phyloP scores from a whole-genome alignment of 371 early-diverging fungal genomes.

The Lichtheimia hyalospora region DNA sequence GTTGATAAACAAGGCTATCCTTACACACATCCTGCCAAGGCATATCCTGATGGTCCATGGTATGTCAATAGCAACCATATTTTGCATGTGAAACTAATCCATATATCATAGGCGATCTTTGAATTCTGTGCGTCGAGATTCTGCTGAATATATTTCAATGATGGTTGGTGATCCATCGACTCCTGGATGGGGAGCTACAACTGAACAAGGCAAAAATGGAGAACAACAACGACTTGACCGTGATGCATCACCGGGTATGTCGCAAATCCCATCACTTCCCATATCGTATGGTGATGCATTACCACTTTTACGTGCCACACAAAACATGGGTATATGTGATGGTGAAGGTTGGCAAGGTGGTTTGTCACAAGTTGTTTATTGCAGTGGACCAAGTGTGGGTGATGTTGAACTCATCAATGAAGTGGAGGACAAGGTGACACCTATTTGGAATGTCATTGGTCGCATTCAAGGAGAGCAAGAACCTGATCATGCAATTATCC shows the following conservation, averaged over 20 bases:
- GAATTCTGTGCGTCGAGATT: slow-evolving; percentile 60
- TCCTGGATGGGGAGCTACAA: slow-evolving; percentile 55
- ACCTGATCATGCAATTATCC: slow-evolving; percentile 53
- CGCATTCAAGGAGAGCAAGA: slow-evolving; percentile 59
- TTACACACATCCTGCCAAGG: slow-evolving; percentile 32
- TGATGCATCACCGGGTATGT: slow-evolving; percentile 43
- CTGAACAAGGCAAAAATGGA: slow-evolving; percentile 1
- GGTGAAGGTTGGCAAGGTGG: slow-evolving; percentile 49
- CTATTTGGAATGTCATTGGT: slow-evolving; percentile 69
- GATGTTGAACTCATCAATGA: slow-evolving; percentile 52
- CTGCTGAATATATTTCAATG: slow-evolving; percentile 48
- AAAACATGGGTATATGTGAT: slow-evolving; percentile 38
- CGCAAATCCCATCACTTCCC: slow-evolving; percentile 68
- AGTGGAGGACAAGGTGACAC: slow-evolving; percentile 50
- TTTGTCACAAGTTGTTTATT: slow-evolving; percentile 46
- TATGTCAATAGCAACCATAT: neutral
- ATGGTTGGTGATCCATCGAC: slow-evolving; percentile 70
- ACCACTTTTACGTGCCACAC: slow-evolving; percentile 52
- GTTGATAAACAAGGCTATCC: slow-evolving; percentile 20
- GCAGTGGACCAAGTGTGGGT: slow-evolving; percentile 54
- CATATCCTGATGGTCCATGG: slow-evolving; percentile 68
- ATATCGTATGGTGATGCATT: slow-evolving; percentile 65
- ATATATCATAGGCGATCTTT: slow-evolving; percentile 52
- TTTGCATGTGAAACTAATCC: no score
- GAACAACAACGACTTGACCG: slow-evolving; percentile 49